Conservation (phyloP, 371 early-diverging fungal species). For the Sanchytrium tribonematis region DNA sequence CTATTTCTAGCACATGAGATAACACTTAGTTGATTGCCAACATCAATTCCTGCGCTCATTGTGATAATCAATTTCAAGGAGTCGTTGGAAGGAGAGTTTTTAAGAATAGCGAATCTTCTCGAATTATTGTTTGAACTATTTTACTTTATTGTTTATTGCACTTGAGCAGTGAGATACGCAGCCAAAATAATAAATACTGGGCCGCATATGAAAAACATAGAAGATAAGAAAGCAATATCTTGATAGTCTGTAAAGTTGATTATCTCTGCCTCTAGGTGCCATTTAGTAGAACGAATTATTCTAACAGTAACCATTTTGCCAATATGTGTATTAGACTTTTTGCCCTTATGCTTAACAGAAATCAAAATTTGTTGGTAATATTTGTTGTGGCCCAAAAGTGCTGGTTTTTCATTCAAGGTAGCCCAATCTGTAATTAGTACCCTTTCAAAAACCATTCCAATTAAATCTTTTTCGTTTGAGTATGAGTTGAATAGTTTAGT, state of each 20-base stretch:
- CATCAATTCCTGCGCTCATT: constrained; percentile 59
- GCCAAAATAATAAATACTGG: too few species aligned
- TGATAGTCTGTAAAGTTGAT: neutral
- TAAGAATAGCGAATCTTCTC: too few species aligned
- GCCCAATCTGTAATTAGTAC: constrained; percentile 16
- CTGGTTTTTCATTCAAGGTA: constrained; percentile 10
- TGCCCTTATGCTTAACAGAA: neutral
- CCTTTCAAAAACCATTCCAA: constrained; percentile 5
- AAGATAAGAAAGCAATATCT: neutral
- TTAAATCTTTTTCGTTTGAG: constrained; percentile 7
- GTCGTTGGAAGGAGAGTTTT: too few species aligned
- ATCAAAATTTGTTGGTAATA: constrained; percentile 16
- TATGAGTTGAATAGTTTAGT: constrained; percentile 17
- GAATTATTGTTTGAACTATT: too few species aligned
- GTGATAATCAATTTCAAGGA: too few species aligned
- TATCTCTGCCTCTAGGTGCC: neutral
- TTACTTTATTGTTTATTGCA: too few species aligned
- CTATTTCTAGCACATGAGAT: constrained; percentile 90
- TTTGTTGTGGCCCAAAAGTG: constrained; percentile 19
- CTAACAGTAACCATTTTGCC: neutral
- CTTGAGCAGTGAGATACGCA: too few species aligned
- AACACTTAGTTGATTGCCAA: constrained; percentile 76
- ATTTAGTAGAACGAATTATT: neutral
- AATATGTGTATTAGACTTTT: neutral
- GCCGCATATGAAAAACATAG: too few species aligned